A percentile compares a stretch with the other conserved stretches of the same genome.
These are phyloP conservation scores for Hordeum pubiflorum DNA, from an alignment of 202 grass and related monocot genomes.

Conservation along the genomic window DNA sequence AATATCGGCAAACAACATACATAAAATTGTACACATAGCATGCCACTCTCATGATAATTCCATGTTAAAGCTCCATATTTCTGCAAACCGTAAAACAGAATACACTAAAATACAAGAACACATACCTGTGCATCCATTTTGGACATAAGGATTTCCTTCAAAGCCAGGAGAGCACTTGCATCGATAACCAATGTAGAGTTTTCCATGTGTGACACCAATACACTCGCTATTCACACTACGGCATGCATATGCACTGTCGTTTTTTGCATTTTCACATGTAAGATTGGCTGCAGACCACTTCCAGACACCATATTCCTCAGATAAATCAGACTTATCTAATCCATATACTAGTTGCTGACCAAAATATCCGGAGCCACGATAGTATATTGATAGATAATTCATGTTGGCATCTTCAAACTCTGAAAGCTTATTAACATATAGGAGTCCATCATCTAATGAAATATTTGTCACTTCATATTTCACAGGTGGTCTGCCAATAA, in stretches of 20 bases:
- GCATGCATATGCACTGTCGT: background rate
- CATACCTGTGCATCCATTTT: conserved; percentile 27
- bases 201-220: conserved; percentile 16
- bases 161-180: conserved; percentile 34
- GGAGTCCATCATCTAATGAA: conserved; percentile 23
- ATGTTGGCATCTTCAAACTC: conserved; percentile 24
- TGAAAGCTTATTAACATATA: conserved; percentile 37
- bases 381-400: conserved; percentile 28
- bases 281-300: conserved; percentile 19
- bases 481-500: conserved; percentile 30
- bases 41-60: background rate
- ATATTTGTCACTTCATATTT: conserved; percentile 38
- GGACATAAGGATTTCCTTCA: conserved; percentile 36
- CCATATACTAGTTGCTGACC: conserved; percentile 33
- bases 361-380: conserved; percentile 32
- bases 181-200: conserved; percentile 12
- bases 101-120: background rate
- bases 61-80: background rate
- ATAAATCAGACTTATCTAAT: conserved; percentile 22
- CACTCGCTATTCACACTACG: conserved; percentile 16
- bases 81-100: background rate
- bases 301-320: conserved; percentile 29
- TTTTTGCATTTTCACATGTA: conserved; percentile 25
- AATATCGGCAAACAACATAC: background rate
- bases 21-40: background rate